Percentiles rank a stretch among this genome's conserved stretches.
Evolutionary conservation across 345 rosid species (phyloP).

Genomic region (Sisymbrium irio): DNA sequence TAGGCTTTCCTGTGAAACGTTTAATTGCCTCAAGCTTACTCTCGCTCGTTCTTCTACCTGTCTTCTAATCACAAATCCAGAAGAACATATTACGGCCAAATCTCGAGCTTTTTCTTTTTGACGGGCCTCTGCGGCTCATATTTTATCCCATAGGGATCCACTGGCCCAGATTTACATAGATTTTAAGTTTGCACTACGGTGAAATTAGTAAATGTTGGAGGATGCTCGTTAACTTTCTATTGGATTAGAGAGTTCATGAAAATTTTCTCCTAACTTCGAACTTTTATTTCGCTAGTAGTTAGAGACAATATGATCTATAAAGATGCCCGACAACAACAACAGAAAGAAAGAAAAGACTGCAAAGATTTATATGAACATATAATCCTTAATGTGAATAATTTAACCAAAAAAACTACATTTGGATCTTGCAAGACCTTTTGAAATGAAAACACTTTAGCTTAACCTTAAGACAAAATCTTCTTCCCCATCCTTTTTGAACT

Average conservation of each 20-base stretch:
- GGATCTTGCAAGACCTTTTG: neutral
- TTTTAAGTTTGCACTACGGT: too few relatives aligned
- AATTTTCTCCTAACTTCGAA: neutral
- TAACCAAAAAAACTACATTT: neutral
- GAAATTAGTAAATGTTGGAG: too few relatives aligned
- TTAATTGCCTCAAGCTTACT: too few relatives aligned
- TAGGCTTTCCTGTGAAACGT: too few relatives aligned
- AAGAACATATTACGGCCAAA: too few relatives aligned
- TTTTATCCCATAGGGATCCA: too few relatives aligned
- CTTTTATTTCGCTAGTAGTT: neutral
- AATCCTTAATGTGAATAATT: conserved; percentile 9
- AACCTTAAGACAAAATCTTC: neutral
- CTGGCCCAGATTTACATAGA: too few relatives aligned
- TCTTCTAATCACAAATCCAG: too few relatives aligned
- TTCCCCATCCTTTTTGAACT: neutral
- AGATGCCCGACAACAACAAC: neutral
- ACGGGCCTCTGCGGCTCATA: too few relatives aligned
- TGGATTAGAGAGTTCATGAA: neutral
- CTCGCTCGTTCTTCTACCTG: neutral
- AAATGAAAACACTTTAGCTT: neutral
- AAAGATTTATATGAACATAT: conserved; percentile 17
- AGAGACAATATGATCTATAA: neutral
- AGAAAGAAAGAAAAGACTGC: neutral
- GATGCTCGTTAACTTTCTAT: neutral
- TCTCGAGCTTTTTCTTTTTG: too few relatives aligned